Evolutionary conservation across 345 rosid species (phyloP).

Genomic region (Heritiera fomes): DNA sequence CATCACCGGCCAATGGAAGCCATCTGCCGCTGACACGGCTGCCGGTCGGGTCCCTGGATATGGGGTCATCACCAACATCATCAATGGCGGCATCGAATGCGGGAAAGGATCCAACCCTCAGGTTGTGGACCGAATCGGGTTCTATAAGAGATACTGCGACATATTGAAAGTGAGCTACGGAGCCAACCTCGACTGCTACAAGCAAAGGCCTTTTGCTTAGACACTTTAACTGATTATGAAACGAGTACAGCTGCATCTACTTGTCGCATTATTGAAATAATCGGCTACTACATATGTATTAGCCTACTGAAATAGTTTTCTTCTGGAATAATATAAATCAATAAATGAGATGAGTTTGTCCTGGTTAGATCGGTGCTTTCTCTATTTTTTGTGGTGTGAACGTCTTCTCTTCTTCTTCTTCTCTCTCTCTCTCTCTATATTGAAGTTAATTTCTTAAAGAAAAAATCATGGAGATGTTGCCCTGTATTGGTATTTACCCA

Average conservation of each 20-base stretch:
- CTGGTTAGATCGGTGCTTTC: too few relatives aligned
- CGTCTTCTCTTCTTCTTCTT: too few relatives aligned
- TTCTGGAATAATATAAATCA: too few relatives aligned
- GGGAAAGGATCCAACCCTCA: constrained; percentile 43
- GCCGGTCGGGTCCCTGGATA: constrained; percentile 44
- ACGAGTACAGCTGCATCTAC: not conserved
- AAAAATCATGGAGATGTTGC: too few relatives aligned
- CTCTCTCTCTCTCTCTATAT: too few relatives aligned
- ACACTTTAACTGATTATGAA: not conserved
- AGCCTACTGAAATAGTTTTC: too few relatives aligned
- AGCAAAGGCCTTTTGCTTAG: constrained; percentile 13
- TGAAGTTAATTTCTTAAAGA: too few relatives aligned
- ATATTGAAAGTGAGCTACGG: constrained; percentile 48
- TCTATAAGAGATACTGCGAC: constrained; percentile 59
- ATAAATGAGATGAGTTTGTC: too few relatives aligned
- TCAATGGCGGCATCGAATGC: constrained; percentile 72
- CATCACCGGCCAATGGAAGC: constrained; percentile 29
- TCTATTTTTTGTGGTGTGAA: too few relatives aligned
- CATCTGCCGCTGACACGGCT: constrained; percentile 35
- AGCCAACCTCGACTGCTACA: constrained; percentile 55
- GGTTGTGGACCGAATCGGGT: constrained; percentile 59
- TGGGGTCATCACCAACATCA: constrained; percentile 61
- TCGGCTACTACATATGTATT: too few relatives aligned
- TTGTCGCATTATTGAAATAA: not conserved
- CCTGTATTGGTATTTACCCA: too few relatives aligned